A percentile compares a stretch with the other conserved stretches of the same genome.
These are phyloP conservation scores for Mycena polygramma DNA, from an alignment of 768 basidiomycete species.

Conservation along the genomic window DNA sequence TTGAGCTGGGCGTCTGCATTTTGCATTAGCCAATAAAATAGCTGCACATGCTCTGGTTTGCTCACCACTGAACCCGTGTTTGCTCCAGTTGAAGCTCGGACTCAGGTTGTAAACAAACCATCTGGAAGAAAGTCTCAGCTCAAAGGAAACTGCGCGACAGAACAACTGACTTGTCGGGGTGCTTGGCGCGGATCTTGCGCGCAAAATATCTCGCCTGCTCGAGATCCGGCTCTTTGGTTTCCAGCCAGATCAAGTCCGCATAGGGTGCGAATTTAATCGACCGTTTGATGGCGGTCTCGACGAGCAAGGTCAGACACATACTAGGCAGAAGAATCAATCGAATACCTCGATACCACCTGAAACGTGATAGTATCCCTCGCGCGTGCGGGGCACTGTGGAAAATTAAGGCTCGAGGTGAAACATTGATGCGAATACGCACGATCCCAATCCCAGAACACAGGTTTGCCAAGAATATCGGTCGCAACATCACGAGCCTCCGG, in stretches of 20 bases:
- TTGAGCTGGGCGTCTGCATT: slow-evolving; percentile 76
- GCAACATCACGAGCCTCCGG: slow-evolving; percentile 79
- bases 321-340: neutral
- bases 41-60: neutral
- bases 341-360: slow-evolving; percentile 79
- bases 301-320: slow-evolving; percentile 13
- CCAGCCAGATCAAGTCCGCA: slow-evolving; percentile 92
- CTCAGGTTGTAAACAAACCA: slow-evolving; percentile 95
- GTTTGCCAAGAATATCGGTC: slow-evolving; percentile 76
- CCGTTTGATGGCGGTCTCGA: slow-evolving; percentile 82
- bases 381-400: slow-evolving; percentile 80
- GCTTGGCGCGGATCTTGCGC: slow-evolving; percentile 75
- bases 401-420: slow-evolving; percentile 1
- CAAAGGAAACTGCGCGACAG: neutral
- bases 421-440: slow-evolving; percentile 57
- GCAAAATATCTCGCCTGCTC: slow-evolving; percentile 85
- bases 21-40: slow-evolving; percentile 17
- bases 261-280: slow-evolving; percentile 87
- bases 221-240: slow-evolving; percentile 91
- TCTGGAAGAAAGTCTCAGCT: slow-evolving; percentile 49
- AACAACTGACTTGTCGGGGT: slow-evolving; percentile 75
- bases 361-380: slow-evolving; percentile 93
- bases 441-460: slow-evolving; percentile 92
- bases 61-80: slow-evolving; percentile 80
- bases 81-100: slow-evolving; percentile 95